Evolutionary conservation across 352 stramenopile species (phyloP).

Genomic region (Halophytophthora batemanensis): DNA sequence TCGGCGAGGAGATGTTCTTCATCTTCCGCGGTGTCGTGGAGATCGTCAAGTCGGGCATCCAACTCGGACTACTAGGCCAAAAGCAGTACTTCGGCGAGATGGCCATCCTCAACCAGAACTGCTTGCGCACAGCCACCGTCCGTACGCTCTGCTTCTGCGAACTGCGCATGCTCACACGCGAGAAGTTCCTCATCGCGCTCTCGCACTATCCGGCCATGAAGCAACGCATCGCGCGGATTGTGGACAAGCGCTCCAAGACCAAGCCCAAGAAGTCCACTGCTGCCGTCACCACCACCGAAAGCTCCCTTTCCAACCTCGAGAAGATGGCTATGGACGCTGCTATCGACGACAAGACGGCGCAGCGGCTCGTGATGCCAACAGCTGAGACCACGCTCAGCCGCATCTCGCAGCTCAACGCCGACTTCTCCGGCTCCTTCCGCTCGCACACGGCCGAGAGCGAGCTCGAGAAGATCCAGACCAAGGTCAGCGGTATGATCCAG

Average conservation of each 20-base stretch:
- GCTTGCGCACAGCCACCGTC: conserved; percentile 63
- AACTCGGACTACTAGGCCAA: conserved; percentile 66
- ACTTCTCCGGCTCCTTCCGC: conserved; percentile 74
- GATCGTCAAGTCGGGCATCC: conserved; percentile 50
- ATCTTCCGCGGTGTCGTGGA: conserved; percentile 80
- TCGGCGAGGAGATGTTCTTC: conserved; percentile 85
- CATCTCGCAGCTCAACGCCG: conserved; percentile 88
- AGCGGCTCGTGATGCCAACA: conserved; percentile 40
- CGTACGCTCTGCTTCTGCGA: conserved; percentile 80
- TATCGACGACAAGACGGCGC: conserved; percentile 51
- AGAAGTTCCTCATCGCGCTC: conserved; percentile 76
- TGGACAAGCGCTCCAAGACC: conserved; percentile 56
- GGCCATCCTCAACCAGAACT: conserved; percentile 78
- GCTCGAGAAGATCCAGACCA: conserved; percentile 71
- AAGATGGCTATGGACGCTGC: conserved; percentile 45
- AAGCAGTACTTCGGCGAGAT: conserved; percentile 87
- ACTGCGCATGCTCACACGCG: conserved; percentile 72
- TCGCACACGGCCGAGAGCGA: conserved; percentile 62
- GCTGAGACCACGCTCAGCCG: conserved; percentile 58
- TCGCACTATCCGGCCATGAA: conserved; percentile 75
- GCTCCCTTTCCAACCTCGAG: conserved; percentile 42
- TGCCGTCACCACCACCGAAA: conserved; percentile 18
- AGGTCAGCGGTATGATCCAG: conserved; percentile 55
- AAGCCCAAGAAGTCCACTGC: conserved; percentile 18
- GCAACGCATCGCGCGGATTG: conserved; percentile 72